Evolutionary conservation across 2,329 filamentous ascomycete species (phyloP), one percentile per base, ranked within the genome.

Genomic region (Alternaria sp.): DNA sequence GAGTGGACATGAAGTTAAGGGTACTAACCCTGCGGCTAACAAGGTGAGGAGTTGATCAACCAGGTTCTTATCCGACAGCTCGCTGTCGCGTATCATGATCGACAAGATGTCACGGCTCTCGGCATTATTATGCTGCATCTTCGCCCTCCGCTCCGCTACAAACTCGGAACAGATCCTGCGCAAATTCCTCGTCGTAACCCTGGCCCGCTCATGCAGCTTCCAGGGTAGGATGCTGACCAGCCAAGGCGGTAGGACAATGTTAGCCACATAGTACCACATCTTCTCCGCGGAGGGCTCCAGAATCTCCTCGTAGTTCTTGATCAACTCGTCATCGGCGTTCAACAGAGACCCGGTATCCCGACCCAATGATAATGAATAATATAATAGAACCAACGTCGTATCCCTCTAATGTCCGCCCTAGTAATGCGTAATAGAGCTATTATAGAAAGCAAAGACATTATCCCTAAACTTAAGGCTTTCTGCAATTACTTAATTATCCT

Each of bases 21-120:
- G 8, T 28, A 75, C 82, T 65, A 74, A 86, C 83, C 85, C 85
- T 4, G 85, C 85, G 3, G 86, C 86, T 5, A 88, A 72, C 67
- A 87, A 87, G 0, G 86, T 88, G 25, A 88, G 73, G 1, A 88
- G 79, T 59, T 88, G 86, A 65, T 88, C 85, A 8, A 84, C 83
- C 12, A 88, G 73, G n/a, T 83, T 79, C 5, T 80, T 73, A 57
- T 88, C 85, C 0, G 84, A 83, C 69, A 88, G 88, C 57, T 84
- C 81, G 57, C 83, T 82, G 3, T 83, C 83, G 63, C 83, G 81
- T 64, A 88, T 84, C 54, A 87, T 82, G 12, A 85, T 79, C 0
- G 84, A 81, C 3, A 84, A 67, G 30, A 84, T 82, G 60, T 84
- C 83, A 51, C 78, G 65, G 15, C 67, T 73, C 40, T 77, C 72